Base-by-base conservation (phyloP, 2,329 filamentous ascomycete genomes). In the Xylaria sp. region DNA sequence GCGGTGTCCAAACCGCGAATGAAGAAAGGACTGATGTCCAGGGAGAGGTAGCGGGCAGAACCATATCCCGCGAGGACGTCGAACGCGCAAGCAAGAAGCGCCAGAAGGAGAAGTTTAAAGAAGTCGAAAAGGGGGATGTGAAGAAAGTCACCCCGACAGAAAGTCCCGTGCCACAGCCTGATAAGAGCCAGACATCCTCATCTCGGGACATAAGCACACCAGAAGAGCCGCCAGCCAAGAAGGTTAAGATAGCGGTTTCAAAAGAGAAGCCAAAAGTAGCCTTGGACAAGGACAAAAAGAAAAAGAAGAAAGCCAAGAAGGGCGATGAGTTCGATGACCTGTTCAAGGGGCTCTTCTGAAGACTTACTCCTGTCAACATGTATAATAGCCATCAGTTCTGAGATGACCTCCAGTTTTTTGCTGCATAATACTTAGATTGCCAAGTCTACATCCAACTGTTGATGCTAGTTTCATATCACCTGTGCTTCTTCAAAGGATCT, bases 281-380 rank as follows among this genome's bases (percentile, higher is more conserved):
- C 9, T 10, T 42, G 37, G 55, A 59, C 52, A 72, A 61, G 63
- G 68, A 65, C 49, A 70, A 69, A 59, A 76, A 78, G 59, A 77
- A 74, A 61, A 83, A 79, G 69, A 85, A 82, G 72, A 85, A 82
- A 67, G 81, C 79, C 67, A 81, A 79, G 58, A 82, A 77, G 64
- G 81, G 78, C 4, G 84, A 92, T 70, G 87, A 83, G 48, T 89
- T 93, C 58, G 89, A 92, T 63, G 85, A 86, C 69, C 73, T 93
- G 23, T 94, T 94, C 69, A 80, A 79, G 55, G 81, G 81, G 8
- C 72, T 90, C 8, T 67, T 83, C 48, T 81, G 63, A 75, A 16
- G 44, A 16, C 4, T 30, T 30, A 30, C 23, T 5, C 4, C 23
- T 30, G 5, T 30, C 23, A 30, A 30, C 1, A 30, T 30, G 37